phyloP scores from a whole-genome alignment of 345 rosid genomes.

The Salix dunnii region DNA sequence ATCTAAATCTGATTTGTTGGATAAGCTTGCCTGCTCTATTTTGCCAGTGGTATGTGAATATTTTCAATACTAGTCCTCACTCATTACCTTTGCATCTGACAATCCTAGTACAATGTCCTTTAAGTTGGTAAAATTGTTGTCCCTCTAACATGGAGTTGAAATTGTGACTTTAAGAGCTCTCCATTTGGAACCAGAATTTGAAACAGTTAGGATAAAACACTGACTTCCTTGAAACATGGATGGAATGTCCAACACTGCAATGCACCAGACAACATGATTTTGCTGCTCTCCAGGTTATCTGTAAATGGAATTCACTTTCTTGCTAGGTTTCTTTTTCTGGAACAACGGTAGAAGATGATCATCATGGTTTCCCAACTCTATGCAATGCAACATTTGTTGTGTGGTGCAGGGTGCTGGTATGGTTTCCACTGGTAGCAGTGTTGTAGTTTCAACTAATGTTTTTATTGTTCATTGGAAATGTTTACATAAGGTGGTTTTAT shows the following conservation, averaged over 20 bases:
- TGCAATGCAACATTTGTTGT: conserved; percentile 63
- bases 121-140: background rate
- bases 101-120: background rate
- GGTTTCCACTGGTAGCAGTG: conserved; percentile 11
- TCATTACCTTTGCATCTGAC: background rate
- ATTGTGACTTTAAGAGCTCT: background rate
- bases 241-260: too few species aligned
- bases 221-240: background rate
- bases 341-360: conserved; percentile 35
- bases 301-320: conserved; percentile 9
- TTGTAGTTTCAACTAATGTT: background rate
- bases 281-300: background rate
- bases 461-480: conserved; percentile 4
- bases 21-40: conserved; percentile 64
- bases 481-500: conserved; percentile 18
- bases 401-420: conserved; percentile 76
- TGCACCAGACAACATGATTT: background rate
- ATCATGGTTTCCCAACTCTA: conserved; percentile 54
- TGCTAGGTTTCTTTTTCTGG: conserved; percentile 44
- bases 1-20: conserved; percentile 54
- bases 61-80: background rate
- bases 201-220: too few species aligned
- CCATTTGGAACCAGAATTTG: background rate
- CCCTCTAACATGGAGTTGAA: background rate
- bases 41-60: conserved; percentile 57